A percentile compares a stretch with the other conserved stretches of the same genome.
phyloP scores from a whole-genome alignment of 2,329 filamentous ascomycete species.

The Aureobasidium lini region DNA sequence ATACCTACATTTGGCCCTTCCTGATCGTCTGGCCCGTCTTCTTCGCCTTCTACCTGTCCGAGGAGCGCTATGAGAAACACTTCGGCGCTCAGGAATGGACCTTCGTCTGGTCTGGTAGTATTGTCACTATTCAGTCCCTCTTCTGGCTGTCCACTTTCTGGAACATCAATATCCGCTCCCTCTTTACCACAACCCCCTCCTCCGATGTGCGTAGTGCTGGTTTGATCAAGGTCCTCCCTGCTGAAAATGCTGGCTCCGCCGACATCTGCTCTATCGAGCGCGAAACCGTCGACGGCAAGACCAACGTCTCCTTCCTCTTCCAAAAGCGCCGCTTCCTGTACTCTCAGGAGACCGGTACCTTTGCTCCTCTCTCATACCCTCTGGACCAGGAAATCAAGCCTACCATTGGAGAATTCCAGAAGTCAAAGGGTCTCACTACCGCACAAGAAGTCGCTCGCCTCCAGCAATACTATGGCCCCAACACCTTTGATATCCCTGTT shows the following conservation, averaged over 20 bases:
- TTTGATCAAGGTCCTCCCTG: constrained; percentile 86
- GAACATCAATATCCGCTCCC: constrained; percentile 79
- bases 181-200: constrained; percentile 71
- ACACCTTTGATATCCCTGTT: constrained; percentile 96
- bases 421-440: constrained; percentile 65
- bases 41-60: constrained; percentile 75
- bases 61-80: constrained; percentile 80
- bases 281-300: constrained; percentile 68
- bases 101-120: constrained; percentile 84
- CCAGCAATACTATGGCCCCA: constrained; percentile 88
- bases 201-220: constrained; percentile 64
- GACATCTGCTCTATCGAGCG: constrained; percentile 79
- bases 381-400: constrained; percentile 85
- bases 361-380: constrained; percentile 72
- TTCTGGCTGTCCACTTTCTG: constrained; percentile 96
- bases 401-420: constrained; percentile 67
- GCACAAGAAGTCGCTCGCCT: constrained; percentile 70
- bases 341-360: constrained; percentile 61
- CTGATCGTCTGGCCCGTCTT: constrained; percentile 86
- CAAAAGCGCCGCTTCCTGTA: constrained; percentile 97
- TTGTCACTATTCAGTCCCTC: constrained; percentile 80
- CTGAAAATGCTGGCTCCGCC: constrained; percentile 78
- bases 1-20: constrained; percentile 91
- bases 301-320: constrained; percentile 82
- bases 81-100: constrained; percentile 97